Evolutionary conservation across 495 filamentous ascomycete genomes (phyloP).

Genomic region (Annulohypoxylon stygium): DNA sequence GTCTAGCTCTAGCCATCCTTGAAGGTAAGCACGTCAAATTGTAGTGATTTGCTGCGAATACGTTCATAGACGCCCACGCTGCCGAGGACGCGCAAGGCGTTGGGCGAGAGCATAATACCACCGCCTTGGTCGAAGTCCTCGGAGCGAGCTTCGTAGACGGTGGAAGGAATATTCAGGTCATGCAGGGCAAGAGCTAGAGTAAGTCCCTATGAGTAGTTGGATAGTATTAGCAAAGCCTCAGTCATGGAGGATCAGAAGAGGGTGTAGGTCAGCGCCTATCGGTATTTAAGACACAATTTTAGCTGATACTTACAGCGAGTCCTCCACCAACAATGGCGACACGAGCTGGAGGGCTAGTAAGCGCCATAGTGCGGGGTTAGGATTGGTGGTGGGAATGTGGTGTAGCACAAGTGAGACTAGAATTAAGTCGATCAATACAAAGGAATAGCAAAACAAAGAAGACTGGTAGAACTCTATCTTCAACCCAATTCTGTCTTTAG

Average conservation of each 20-base stretch:
- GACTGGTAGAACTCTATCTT: too few species aligned
- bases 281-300: neutral
- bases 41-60: constrained; percentile 44
- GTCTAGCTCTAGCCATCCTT: constrained; percentile 53
- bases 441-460: too few species aligned
- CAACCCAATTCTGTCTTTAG: too few species aligned
- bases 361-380: neutral
- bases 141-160: constrained; percentile 27
- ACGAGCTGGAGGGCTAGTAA: neutral
- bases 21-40: constrained; percentile 60
- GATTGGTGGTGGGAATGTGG: too few species aligned
- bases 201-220: constrained; percentile 16
- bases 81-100: constrained; percentile 64
- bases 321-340: neutral
- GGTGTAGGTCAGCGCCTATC: neutral
- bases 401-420: too few species aligned
- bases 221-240: neutral
- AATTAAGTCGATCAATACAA: too few species aligned
- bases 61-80: constrained; percentile 59
- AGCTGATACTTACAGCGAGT: neutral
- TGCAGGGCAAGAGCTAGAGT: constrained; percentile 24
- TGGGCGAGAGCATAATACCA: constrained; percentile 66
- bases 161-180: constrained; percentile 26
- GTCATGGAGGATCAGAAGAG: neutral
- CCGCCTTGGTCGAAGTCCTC: constrained; percentile 51